Conservation (phyloP, 202 grass and related monocot species). For the Setaria italica region DNA sequence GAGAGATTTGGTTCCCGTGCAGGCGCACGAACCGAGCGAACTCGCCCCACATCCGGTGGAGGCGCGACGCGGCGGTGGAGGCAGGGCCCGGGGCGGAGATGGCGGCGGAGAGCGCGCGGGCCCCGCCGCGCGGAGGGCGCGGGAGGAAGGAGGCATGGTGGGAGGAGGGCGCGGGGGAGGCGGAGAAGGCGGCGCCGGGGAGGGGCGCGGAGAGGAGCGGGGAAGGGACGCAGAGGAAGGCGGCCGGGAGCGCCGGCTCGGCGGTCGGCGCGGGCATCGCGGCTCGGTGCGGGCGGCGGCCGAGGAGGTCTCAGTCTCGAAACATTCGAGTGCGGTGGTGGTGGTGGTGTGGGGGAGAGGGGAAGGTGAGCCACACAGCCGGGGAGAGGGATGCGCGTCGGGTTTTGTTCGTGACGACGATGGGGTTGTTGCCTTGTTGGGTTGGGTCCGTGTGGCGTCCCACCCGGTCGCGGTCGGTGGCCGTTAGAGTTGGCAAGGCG, state of each 20-base stretch:
- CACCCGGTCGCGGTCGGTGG: constrained; percentile 5
- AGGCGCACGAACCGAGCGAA: constrained; percentile 78
- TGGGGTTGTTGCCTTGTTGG: background rate
- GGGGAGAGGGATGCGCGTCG: background rate
- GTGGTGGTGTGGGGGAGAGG: constrained; percentile 31
- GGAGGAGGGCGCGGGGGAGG: constrained; percentile 23
- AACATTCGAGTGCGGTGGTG: constrained; percentile 28
- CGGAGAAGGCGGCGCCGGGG: constrained; percentile 5
- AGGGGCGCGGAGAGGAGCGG: constrained; percentile 44
- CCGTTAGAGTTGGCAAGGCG: constrained; percentile 2
- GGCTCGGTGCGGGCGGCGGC: constrained; percentile 40
- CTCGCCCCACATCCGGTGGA: constrained; percentile 71
- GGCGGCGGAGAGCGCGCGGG: constrained; percentile 42
- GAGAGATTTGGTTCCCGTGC: constrained; percentile 67
- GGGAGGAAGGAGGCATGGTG: constrained; percentile 38
- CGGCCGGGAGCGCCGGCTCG: constrained; percentile 39
- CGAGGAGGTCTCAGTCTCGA: constrained; percentile 4
- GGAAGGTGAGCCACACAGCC: constrained; percentile 49
- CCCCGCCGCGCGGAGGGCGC: background rate
- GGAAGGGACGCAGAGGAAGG: constrained; percentile 55
- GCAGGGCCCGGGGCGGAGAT: constrained; percentile 3
- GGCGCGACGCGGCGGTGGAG: constrained; percentile 12
- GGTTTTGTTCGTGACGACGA: constrained; percentile 45
- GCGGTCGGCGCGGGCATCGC: constrained; percentile 53
- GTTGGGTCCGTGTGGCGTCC: constrained; percentile 9